phyloP scores from a whole-genome alignment of 1,284 basidiomycete genomes.

The Vanrija pseudolonga region DNA sequence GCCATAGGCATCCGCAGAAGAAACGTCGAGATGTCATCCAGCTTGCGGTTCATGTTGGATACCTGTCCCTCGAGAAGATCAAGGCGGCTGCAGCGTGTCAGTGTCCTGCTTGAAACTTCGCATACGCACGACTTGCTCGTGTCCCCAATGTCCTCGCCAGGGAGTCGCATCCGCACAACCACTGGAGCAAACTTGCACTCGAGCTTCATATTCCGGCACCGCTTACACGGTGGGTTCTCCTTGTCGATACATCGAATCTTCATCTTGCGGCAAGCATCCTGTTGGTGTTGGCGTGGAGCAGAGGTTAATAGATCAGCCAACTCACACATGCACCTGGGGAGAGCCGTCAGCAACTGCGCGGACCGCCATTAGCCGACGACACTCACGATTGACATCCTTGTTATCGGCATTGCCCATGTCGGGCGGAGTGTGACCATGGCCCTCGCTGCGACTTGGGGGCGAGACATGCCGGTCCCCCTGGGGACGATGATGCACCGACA shows the following conservation, averaged over 20 bases:
- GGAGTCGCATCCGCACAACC: background rate
- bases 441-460: too few relatives aligned
- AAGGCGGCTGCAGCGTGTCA: background rate
- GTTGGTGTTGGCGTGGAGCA: background rate
- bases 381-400: too few relatives aligned
- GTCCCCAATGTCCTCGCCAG: background rate
- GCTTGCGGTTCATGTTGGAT: background rate
- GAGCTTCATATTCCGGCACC: slow-evolving; percentile 19
- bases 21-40: slow-evolving; percentile 6
- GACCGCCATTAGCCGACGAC: too few relatives aligned
- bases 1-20: background rate
- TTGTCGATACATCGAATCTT: slow-evolving; percentile 26
- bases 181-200: slow-evolving; percentile 15
- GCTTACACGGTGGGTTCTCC: slow-evolving; percentile 25
- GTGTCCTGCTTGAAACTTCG: too few relatives aligned
- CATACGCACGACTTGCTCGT: background rate
- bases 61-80: slow-evolving; percentile 10
- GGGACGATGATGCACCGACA: too few relatives aligned
- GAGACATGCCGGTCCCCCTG: too few relatives aligned
- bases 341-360: too few relatives aligned
- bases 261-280: slow-evolving; percentile 26
- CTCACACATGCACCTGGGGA: slow-evolving; percentile 6
- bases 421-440: too few relatives aligned
- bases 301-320: too few relatives aligned
- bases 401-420: too few relatives aligned